Evolutionary conservation across 345 rosid genomes (phyloP).

Genomic region (Kernera saxatilis): DNA sequence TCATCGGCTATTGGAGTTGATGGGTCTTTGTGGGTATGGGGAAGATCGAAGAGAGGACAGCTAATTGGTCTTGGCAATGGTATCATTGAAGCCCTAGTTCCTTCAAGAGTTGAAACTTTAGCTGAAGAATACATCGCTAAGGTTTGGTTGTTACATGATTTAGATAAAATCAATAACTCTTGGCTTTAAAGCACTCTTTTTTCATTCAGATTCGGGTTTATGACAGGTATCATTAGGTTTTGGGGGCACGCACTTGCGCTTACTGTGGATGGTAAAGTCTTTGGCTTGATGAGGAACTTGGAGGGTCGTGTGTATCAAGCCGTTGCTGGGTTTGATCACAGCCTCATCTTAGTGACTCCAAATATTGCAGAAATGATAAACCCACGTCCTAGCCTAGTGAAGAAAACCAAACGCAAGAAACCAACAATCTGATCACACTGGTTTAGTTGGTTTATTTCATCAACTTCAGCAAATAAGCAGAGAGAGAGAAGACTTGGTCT

Average conservation of each 20-base stretch:
- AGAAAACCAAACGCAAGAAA: too few species aligned
- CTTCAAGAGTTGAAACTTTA: constrained; percentile 60
- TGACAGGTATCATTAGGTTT: constrained; percentile 85
- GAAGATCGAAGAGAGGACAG: constrained; percentile 91
- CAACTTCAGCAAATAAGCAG: too few species aligned
- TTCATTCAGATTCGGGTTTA: not conserved
- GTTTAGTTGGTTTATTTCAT: too few species aligned
- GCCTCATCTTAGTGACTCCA: constrained; percentile 46
- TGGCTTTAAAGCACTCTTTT: not conserved
- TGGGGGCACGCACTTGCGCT: constrained; percentile 91
- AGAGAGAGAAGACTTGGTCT: too few species aligned
- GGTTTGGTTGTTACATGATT: constrained; percentile 45
- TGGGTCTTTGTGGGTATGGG: constrained; percentile 97
- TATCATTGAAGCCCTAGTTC: constrained; percentile 44
- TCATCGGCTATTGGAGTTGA: constrained; percentile 73
- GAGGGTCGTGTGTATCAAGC: constrained; percentile 61
- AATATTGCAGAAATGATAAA: too few species aligned
- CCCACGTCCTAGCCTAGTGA: too few species aligned
- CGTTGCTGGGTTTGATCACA: constrained; percentile 79
- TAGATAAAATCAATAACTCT: not conserved
- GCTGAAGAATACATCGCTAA: constrained; percentile 56
- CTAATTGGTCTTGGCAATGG: constrained; percentile 88
- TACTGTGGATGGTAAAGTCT: constrained; percentile 64
- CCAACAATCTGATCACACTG: too few species aligned
- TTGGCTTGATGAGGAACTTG: constrained; percentile 57